Evolutionary conservation across 2,329 filamentous ascomycete species (phyloP).

Genomic region (Canariomyces notabilis): DNA sequence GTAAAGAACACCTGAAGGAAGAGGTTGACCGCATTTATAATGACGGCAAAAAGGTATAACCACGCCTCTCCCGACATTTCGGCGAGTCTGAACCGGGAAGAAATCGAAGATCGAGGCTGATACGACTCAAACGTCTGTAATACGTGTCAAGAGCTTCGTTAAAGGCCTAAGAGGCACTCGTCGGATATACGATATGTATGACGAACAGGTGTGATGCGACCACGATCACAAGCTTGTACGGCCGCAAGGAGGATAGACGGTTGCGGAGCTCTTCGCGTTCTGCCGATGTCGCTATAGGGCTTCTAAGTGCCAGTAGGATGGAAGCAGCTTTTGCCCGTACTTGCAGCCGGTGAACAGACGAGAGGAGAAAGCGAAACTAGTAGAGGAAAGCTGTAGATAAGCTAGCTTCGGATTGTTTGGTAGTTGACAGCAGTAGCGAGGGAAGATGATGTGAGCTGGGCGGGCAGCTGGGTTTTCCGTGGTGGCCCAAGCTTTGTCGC

Average conservation of each 20-base stretch:
- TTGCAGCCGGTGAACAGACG: slow-evolving; percentile 4
- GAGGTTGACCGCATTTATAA: slow-evolving; percentile 99
- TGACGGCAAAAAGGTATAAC: slow-evolving; percentile 94
- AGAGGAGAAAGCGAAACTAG: slow-evolving; percentile 10
- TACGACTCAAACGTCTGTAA: background rate
- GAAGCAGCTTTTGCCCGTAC: background rate
- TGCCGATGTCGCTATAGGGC: slow-evolving; percentile 6
- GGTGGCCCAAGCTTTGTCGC: slow-evolving; percentile 22
- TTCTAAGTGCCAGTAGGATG: background rate
- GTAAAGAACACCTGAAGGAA: slow-evolving; percentile 99
- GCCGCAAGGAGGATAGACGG: background rate
- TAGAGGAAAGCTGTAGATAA: slow-evolving; percentile 16
- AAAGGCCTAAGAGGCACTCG: background rate
- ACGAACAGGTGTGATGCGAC: slow-evolving; percentile 10
- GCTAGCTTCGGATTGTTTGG: slow-evolving; percentile 16
- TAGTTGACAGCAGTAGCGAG: slow-evolving; percentile 19
- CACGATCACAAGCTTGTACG: background rate
- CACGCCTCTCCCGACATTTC: slow-evolving; percentile 95
- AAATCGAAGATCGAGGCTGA: background rate
- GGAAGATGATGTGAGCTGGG: slow-evolving; percentile 19
- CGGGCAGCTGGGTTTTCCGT: slow-evolving; percentile 17
- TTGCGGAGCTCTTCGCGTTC: too few relatives aligned
- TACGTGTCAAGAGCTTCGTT: background rate
- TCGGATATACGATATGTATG: background rate
- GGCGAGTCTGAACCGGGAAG: slow-evolving; percentile 18